These are phyloP conservation scores for Leishmania arabica DNA, from an alignment of 208 protist species.

Conservation along the genomic window DNA sequence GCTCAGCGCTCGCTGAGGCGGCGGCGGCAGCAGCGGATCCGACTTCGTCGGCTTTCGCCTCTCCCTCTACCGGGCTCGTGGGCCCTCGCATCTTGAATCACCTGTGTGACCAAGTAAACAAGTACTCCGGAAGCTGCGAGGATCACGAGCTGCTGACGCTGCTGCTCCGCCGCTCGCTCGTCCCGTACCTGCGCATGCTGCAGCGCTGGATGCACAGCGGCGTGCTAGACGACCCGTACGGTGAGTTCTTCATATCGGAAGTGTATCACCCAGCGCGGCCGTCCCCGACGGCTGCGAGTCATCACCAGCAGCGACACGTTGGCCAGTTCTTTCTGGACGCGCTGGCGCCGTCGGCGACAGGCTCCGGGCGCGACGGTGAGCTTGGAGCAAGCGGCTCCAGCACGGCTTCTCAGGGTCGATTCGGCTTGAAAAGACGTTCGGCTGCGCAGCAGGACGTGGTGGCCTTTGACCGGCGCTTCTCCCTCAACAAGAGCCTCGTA, in stretches of 20 bases:
- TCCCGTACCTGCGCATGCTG: constrained; percentile 80
- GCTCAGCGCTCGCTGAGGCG: constrained; percentile 28
- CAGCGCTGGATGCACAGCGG: constrained; percentile 87
- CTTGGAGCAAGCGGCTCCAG: constrained; percentile 4
- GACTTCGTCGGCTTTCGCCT: not conserved
- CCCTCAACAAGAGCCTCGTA: constrained; percentile 83
- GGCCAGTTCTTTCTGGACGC: constrained; percentile 31
- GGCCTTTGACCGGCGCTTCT: constrained; percentile 83
- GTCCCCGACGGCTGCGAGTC: constrained; percentile 20
- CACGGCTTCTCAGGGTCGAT: constrained; percentile 8
- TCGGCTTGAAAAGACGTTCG: constrained; percentile 14
- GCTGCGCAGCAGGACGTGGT: constrained; percentile 34
- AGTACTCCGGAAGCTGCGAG: constrained; percentile 67
- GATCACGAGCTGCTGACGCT: constrained; percentile 75
- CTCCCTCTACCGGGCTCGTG: constrained; percentile 33
- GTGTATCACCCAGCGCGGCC: constrained; percentile 17
- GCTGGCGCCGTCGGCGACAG: constrained; percentile 7
- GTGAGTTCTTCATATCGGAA: constrained; percentile 89
- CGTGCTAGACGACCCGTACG: constrained; percentile 78
- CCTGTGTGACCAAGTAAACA: constrained; percentile 64
- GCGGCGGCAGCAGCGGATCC: constrained; percentile 5
- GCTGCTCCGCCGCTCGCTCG: constrained; percentile 73
- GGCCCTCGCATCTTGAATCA: constrained; percentile 82
- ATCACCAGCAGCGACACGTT: constrained; percentile 30
- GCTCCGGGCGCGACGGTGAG: not conserved